Percentiles rank a stretch among this genome's conserved stretches.
Conservation (phyloP, 495 filamentous ascomycete genomes). For the Xylaria bambusicola region DNA sequence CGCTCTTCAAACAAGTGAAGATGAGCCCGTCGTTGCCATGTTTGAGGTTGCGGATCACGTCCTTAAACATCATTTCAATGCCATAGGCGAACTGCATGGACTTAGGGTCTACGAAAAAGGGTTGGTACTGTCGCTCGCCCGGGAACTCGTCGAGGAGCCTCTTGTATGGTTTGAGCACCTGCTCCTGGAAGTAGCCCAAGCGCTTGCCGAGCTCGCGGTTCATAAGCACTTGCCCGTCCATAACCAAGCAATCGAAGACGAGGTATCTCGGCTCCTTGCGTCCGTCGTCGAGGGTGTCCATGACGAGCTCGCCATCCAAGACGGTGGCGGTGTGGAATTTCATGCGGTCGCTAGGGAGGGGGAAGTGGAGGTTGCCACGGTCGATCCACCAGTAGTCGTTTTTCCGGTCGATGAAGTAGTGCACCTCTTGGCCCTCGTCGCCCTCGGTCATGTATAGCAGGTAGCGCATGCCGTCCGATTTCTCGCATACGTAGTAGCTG, state of each 20-base stretch:
- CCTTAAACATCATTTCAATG: conserved; percentile 85
- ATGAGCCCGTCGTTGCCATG: conserved; percentile 97
- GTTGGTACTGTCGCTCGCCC: conserved; percentile 66
- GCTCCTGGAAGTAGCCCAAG: conserved; percentile 79
- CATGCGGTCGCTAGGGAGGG: conserved; percentile 60
- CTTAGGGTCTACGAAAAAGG: conserved; percentile 84
- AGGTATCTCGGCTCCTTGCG: conserved; percentile 72
- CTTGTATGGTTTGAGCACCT: conserved; percentile 78
- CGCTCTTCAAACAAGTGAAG: conserved; percentile 85
- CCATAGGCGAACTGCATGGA: conserved; percentile 84
- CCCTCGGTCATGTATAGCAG: conserved; percentile 78
- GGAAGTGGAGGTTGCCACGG: conserved; percentile 77
- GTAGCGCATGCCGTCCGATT: conserved; percentile 94
- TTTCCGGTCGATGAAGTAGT: conserved; percentile 91
- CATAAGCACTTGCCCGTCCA: conserved; percentile 77
- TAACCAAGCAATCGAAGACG: conserved; percentile 87
- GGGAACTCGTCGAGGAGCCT: conserved; percentile 68
- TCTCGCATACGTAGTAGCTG: conserved; percentile 96
- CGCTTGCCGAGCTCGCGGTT: conserved; percentile 80
- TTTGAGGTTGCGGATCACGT: conserved; percentile 76
- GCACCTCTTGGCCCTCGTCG: conserved; percentile 55
- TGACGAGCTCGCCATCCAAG: conserved; percentile 90
- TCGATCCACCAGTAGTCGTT: conserved; percentile 84
- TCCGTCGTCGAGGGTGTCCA: conserved; percentile 67
- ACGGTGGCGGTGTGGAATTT: conserved; percentile 78